Percentiles rank a stretch among this genome's conserved stretches.
phyloP scores from a whole-genome alignment of 2,329 filamentous ascomycete genomes.

The Alternaria atra region DNA sequence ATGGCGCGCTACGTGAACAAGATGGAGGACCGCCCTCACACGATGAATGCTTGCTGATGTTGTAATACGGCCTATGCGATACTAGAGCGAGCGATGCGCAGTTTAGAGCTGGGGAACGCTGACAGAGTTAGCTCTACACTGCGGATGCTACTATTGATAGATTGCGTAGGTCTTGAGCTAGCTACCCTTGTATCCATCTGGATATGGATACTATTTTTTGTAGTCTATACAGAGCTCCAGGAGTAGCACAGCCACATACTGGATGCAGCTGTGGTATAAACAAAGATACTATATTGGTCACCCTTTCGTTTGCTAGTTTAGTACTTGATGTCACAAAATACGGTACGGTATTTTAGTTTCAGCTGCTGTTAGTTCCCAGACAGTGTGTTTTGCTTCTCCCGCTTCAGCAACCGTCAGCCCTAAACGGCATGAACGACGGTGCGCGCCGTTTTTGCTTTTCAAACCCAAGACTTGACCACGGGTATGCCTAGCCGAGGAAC shows the following conservation, averaged over 20 bases:
- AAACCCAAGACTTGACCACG: neutral
- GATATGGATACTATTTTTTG: neutral
- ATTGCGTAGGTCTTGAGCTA: neutral
- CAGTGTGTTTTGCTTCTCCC: conserved; percentile 3
- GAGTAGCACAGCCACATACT: neutral
- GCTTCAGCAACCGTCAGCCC: neutral
- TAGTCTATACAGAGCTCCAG: neutral
- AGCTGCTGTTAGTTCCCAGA: neutral
- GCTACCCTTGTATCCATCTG: neutral
- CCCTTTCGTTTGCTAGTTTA: neutral
- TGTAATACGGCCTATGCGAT: neutral
- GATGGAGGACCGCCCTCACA: neutral
- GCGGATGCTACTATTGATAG: neutral
- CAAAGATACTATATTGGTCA: neutral
- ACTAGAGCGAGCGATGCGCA: neutral
- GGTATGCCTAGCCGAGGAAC: neutral
- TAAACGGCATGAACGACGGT: neutral
- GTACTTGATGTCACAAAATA: too few relatives aligned
- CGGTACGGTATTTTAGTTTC: neutral
- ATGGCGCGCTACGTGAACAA: neutral
- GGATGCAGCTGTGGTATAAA: neutral
- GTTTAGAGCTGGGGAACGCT: neutral
- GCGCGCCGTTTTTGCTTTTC: conserved; percentile 4
- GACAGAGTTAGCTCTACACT: neutral
- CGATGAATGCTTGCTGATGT: neutral